Evolutionary conservation across 2,329 filamentous ascomycete species (phyloP).

Genomic region (Hypoxylon sp.): DNA sequence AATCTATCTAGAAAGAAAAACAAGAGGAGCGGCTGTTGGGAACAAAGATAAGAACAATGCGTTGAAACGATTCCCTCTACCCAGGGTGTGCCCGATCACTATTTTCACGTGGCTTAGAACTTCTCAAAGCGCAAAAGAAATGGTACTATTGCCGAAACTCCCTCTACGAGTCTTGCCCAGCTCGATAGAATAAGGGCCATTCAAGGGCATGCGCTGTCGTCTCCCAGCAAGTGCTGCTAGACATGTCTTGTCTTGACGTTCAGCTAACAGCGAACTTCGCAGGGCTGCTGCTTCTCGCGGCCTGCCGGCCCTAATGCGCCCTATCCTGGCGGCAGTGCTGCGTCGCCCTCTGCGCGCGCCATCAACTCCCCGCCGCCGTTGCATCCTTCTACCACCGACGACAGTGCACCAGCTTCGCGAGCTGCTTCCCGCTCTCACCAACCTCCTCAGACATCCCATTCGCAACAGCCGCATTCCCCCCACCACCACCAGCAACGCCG

Average conservation of each 20-base stretch:
- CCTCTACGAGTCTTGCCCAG: background rate
- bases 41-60: constrained; percentile 30
- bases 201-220: background rate
- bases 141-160: constrained; percentile 32
- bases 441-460: constrained; percentile 23
- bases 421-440: constrained; percentile 38
- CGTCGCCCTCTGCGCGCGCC: constrained; percentile 67
- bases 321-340: constrained; percentile 64
- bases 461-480: constrained; percentile 38
- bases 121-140: constrained; percentile 37
- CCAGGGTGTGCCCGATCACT: constrained; percentile 33
- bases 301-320: constrained; percentile 68
- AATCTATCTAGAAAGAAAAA: background rate
- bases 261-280: constrained; percentile 24
- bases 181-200: background rate
- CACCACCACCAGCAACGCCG: constrained; percentile 34
- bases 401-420: constrained; percentile 47
- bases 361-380: constrained; percentile 62
- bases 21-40: constrained; percentile 5
- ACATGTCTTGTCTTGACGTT: constrained; percentile 1
- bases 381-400: constrained; percentile 54
- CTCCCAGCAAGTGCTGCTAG: constrained; percentile 15
- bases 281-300: constrained; percentile 74
- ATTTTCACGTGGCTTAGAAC: constrained; percentile 18
- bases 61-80: constrained; percentile 26